Evolutionary conservation across 305 asterid species (phyloP).

Genomic region (Fraxinus xanthoxyloides): DNA sequence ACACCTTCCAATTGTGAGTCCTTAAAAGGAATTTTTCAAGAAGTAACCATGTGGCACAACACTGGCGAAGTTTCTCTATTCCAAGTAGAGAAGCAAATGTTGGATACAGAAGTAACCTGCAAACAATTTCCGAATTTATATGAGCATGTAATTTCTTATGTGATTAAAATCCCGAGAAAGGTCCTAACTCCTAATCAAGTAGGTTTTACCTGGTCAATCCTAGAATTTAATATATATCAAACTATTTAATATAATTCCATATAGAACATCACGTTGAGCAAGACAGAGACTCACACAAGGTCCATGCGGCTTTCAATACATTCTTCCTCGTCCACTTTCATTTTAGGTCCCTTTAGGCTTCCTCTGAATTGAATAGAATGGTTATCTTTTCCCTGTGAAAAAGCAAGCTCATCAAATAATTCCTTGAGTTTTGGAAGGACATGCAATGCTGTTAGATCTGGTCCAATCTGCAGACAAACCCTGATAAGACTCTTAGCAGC

Average conservation of each 20-base stretch:
- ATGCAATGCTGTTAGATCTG: conserved; percentile 68
- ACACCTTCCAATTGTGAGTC: conserved; percentile 86
- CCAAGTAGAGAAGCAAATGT: conserved; percentile 92
- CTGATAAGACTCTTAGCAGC: conserved; percentile 76
- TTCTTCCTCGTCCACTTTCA: conserved; percentile 47
- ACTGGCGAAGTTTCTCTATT: conserved; percentile 93
- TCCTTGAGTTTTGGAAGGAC: conserved; percentile 86
- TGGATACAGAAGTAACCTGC: conserved; percentile 88
- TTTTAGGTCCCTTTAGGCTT: conserved; percentile 35
- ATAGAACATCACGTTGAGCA: conserved; percentile 4
- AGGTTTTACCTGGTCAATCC: background rate
- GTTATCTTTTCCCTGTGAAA: conserved; percentile 59
- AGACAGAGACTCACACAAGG: conserved; percentile 65
- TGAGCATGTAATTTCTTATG: conserved; percentile 13
- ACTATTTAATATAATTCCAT: background rate
- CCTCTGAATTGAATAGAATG: conserved; percentile 40
- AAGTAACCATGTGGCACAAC: conserved; percentile 93
- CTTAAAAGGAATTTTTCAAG: conserved; percentile 92
- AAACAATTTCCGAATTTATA: conserved; percentile 21
- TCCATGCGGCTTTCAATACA: conserved; percentile 62
- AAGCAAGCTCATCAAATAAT: conserved; percentile 81
- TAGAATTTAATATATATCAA: background rate
- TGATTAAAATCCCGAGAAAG: conserved; percentile 16
- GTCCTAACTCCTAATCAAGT: conserved; percentile 3
- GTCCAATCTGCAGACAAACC: conserved; percentile 88